Evolutionary conservation across 2,329 filamentous ascomycete genomes (phyloP), one percentile per base, ranked within the genome.

Genomic region (Penicillium hordei): DNA sequence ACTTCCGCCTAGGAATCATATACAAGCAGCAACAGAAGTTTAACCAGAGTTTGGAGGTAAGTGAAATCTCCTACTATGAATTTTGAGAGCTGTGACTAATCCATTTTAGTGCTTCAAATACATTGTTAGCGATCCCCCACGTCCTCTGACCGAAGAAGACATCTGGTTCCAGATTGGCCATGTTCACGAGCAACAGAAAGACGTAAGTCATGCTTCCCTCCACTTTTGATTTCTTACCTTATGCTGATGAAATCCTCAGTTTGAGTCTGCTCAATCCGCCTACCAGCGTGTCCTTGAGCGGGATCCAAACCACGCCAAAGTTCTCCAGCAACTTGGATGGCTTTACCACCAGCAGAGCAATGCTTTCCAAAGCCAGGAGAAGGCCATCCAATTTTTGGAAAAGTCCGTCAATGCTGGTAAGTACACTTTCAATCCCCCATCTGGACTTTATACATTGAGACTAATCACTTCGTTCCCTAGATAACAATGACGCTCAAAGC

Each of bases 91-190:
- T 46, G 48, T 60, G 56, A 52, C 59, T 61, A 49, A 63, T 61
- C 55, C 39, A 7, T 40, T 59, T 10, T 58, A 97, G 91, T 97
- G 94, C 81, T 99, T 99, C 81, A 94, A 94, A 77, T 97, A 96
- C 73, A 99, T 99, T 66, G 93, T 97, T 62, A 89, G 86, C 65
- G 93, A 96, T 52, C 93, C 94, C 29, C 94, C 94, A 3, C 88
- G 91, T 4, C 94, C 94, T 2, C 77, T 99, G 67, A 97, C 93
- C 0, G 93, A 97, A 74, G 93, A 97, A 75, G 94, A 99, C 68
- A 99, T 99, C 60, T 97, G 93, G 93, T 99, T 99, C 80, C 94
- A 99, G 76, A 97, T 99, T 71, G 94, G 94, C 27, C 94, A 99
- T 75, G 94, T 99, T 49, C 93, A 99, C 70, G 94, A 99, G 73